These are phyloP conservation scores for Amanita molliuscula DNA, from an alignment of 768 basidiomycete species.

Conservation along the genomic window DNA sequence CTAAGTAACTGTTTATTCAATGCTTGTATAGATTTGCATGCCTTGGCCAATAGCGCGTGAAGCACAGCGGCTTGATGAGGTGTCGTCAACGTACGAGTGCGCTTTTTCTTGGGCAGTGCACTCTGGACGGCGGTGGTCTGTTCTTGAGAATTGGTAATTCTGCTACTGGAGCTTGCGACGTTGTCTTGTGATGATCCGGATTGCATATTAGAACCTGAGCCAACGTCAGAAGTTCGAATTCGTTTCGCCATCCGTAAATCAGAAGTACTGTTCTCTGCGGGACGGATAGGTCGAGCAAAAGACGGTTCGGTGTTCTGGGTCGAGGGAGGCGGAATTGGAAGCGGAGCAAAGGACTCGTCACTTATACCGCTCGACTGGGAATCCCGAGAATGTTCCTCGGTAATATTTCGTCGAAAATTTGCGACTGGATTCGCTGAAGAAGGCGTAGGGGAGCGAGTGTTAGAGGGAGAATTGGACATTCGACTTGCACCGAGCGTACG, in stretches of 20 bases:
- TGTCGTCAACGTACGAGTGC: conserved; percentile 77
- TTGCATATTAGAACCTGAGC: conserved; percentile 12
- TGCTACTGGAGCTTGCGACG: conserved; percentile 18
- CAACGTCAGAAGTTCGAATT: conserved; percentile 23
- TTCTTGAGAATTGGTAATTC: conserved; percentile 40
- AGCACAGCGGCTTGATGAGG: conserved; percentile 85
- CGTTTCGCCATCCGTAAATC: conserved; percentile 36
- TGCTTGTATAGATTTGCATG: conserved; percentile 20
- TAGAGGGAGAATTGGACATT: conserved; percentile 32
- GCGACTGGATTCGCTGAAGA: conserved; percentile 15
- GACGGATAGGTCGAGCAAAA: conserved; percentile 14
- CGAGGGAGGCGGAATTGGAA: neutral
- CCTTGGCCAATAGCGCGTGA: conserved; percentile 80
- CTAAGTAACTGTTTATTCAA: neutral
- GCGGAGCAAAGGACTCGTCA: neutral
- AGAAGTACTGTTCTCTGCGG: conserved; percentile 16
- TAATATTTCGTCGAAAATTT: conserved; percentile 1
- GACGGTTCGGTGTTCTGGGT: neutral
- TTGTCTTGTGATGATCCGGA: conserved; percentile 7
- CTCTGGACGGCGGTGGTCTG: conserved; percentile 33
- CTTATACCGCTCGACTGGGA: neutral
- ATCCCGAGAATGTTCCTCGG: conserved; percentile 1
- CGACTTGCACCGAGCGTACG: conserved; percentile 21
- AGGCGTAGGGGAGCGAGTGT: conserved; percentile 23
- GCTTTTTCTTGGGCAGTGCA: conserved; percentile 63